Percentiles rank a stretch among this genome's conserved stretches.
phyloP scores from a whole-genome alignment of 2,329 filamentous ascomycete genomes.

The Fusarium oxysporum region DNA sequence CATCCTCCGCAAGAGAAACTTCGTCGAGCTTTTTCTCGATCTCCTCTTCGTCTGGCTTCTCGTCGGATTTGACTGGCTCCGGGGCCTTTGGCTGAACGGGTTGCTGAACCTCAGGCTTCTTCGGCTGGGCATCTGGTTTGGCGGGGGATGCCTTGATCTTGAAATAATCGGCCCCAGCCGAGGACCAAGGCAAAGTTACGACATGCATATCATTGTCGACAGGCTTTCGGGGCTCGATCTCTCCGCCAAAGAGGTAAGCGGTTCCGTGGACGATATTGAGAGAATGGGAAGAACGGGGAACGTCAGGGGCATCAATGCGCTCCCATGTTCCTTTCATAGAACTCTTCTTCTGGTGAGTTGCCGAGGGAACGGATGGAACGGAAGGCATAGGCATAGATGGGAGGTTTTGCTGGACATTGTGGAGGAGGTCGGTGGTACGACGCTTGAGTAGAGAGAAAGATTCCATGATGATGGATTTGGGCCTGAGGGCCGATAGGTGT shows the following conservation, averaged over 20 bases:
- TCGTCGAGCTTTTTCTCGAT: constrained; percentile 55
- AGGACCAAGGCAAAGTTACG: constrained; percentile 69
- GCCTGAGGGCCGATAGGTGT: constrained; percentile 20
- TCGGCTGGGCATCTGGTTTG: constrained; percentile 45
- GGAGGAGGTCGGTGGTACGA: constrained; percentile 65
- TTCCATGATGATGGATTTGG: constrained; percentile 52
- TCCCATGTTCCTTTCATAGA: constrained; percentile 70
- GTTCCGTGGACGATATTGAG: constrained; percentile 68
- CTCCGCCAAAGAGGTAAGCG: constrained; percentile 82
- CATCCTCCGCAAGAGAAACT: constrained; percentile 51
- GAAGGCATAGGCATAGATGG: constrained; percentile 54
- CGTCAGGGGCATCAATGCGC: constrained; percentile 63
- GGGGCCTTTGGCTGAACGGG: constrained; percentile 16
- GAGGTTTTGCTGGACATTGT: constrained; percentile 61
- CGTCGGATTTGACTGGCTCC: constrained; percentile 41
- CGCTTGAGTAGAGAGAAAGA: constrained; percentile 65
- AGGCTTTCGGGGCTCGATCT: constrained; percentile 72
- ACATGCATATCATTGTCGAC: constrained; percentile 79
- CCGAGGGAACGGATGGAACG: constrained; percentile 50
- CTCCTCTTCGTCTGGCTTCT: constrained; percentile 32
- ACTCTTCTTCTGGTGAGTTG: constrained; percentile 38
- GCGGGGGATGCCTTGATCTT: constrained; percentile 62
- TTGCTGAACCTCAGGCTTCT: constrained; percentile 24
- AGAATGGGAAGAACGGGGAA: constrained; percentile 80
- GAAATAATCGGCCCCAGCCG: constrained; percentile 69